Evolutionary conservation across 2,329 filamentous ascomycete species (phyloP).

Genomic region (Zasmidium angulare): DNA sequence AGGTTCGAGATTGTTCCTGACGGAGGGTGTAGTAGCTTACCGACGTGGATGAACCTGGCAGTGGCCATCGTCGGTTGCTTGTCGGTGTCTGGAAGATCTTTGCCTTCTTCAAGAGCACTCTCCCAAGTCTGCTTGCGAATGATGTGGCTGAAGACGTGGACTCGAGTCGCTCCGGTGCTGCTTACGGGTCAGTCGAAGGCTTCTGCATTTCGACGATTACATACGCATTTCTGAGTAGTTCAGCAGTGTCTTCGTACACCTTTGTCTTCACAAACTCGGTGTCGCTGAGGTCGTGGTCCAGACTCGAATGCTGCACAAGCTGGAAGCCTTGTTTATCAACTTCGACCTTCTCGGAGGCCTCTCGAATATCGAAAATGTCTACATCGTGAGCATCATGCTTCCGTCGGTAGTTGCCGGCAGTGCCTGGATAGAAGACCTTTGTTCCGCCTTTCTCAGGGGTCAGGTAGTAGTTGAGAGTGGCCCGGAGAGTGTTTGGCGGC

Average conservation of each 20-base stretch:
- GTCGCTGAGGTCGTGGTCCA: not conserved
- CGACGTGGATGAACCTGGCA: slow-evolving; percentile 6
- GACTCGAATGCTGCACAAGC: not conserved
- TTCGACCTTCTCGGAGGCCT: not conserved
- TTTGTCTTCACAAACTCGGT: not conserved
- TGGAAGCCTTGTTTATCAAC: slow-evolving; percentile 12
- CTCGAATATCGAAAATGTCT: slow-evolving; percentile 4
- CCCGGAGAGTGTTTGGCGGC: not conserved
- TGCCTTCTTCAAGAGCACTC: not conserved
- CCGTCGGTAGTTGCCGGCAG: not conserved
- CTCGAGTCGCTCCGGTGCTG: slow-evolving; percentile 5
- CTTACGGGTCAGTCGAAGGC: not conserved
- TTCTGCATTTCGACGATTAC: not conserved
- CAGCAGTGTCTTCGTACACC: not conserved
- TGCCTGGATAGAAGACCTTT: not conserved
- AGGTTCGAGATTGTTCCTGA: no score
- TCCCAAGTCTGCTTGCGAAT: slow-evolving; percentile 3
- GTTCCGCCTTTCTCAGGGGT: not conserved
- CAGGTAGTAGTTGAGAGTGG: not conserved
- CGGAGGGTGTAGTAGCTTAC: not conserved
- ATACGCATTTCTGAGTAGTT: not conserved
- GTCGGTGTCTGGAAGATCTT: slow-evolving; percentile 1
- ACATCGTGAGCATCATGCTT: slow-evolving; percentile 2
- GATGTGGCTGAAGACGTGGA: slow-evolving; percentile 3
- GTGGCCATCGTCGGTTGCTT: not conserved